Evolutionary conservation across 371 early-diverging fungal species (phyloP).

Genomic region (Amoeboaphelidium protococcarum): DNA sequence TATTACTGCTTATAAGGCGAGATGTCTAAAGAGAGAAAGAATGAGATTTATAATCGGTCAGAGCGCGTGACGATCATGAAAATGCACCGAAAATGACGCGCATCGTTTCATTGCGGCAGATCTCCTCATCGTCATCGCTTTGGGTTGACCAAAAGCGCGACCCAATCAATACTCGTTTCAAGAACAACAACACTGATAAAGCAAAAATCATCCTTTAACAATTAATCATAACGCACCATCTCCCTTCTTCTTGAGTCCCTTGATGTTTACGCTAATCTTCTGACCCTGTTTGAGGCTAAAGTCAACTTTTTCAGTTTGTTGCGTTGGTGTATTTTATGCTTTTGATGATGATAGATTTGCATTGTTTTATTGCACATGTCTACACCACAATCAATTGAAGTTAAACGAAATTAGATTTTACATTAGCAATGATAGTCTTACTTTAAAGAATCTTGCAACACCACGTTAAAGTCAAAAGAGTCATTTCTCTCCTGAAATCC

Average conservation of each 20-base stretch:
- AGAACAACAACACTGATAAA: no score
- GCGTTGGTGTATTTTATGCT: conserved; percentile 5
- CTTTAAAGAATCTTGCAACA: conserved; percentile 54
- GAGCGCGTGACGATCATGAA: no score
- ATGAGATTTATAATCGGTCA: no score
- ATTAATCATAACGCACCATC: no score
- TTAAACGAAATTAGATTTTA: background rate
- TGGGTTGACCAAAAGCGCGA: no score
- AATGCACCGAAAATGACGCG: no score
- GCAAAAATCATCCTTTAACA: no score
- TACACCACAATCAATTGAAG: conserved; percentile 1
- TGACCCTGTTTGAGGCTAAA: conserved; percentile 62
- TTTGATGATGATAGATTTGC: conserved; percentile 25
- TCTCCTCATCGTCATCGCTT: no score
- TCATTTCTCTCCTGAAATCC: conserved; percentile 62
- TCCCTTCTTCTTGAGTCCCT: conserved; percentile 17
- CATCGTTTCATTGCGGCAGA: no score
- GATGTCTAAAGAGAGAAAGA: no score
- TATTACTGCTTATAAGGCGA: no score
- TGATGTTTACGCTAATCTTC: conserved; percentile 48
- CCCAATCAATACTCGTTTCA: no score
- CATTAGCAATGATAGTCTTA: conserved; percentile 8
- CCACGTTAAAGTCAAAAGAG: conserved; percentile 80
- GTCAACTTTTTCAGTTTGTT: conserved; percentile 30
- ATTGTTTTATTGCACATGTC: conserved; percentile 15